These are phyloP conservation scores for Microstegium vimineum DNA, from an alignment of 176 grass and related monocot genomes.

Conservation along the genomic window DNA sequence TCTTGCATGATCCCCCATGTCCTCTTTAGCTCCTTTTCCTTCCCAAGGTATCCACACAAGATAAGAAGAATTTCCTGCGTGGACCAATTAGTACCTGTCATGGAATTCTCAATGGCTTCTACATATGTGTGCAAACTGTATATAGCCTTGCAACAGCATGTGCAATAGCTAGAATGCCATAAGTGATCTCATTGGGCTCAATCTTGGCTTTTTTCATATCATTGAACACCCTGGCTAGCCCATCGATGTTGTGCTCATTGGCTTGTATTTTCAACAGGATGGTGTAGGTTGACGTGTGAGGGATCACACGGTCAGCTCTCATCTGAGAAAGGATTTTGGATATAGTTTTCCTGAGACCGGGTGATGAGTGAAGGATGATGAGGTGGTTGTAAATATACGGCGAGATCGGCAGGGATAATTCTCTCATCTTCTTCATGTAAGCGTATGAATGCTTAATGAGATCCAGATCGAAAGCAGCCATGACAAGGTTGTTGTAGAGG, in stretches of 20 bases:
- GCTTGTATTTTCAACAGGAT: constrained; percentile 89
- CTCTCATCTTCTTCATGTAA: constrained; percentile 98
- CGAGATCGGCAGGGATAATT: constrained; percentile 60
- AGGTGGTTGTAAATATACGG: constrained; percentile 71
- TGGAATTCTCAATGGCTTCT: constrained; percentile 73
- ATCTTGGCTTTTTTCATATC: constrained; percentile 79
- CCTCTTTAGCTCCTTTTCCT: constrained; percentile 61
- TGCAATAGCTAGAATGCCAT: constrained; percentile 76
- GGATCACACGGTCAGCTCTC: constrained; percentile 63
- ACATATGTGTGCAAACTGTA: constrained; percentile 72
- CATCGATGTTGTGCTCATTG: constrained; percentile 81
- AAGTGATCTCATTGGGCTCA: constrained; percentile 93
- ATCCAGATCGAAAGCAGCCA: constrained; percentile 62
- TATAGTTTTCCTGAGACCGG: constrained; percentile 69
- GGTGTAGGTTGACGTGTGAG: constrained; percentile 85
- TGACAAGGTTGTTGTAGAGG: constrained; percentile 92
- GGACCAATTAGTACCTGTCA: constrained; percentile 83
- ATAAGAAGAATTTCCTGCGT: constrained; percentile 89
- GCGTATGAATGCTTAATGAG: constrained; percentile 74
- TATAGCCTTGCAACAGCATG: constrained; percentile 86
- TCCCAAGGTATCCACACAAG: constrained; percentile 73
- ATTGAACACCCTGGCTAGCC: constrained; percentile 68
- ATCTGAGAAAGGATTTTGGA: constrained; percentile 73
- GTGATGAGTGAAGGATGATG: constrained; percentile 83
- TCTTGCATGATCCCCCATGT: constrained; percentile 63